phyloP scores from a whole-genome alignment of 306 rosid species.

The Trifolium subterraneum region DNA sequence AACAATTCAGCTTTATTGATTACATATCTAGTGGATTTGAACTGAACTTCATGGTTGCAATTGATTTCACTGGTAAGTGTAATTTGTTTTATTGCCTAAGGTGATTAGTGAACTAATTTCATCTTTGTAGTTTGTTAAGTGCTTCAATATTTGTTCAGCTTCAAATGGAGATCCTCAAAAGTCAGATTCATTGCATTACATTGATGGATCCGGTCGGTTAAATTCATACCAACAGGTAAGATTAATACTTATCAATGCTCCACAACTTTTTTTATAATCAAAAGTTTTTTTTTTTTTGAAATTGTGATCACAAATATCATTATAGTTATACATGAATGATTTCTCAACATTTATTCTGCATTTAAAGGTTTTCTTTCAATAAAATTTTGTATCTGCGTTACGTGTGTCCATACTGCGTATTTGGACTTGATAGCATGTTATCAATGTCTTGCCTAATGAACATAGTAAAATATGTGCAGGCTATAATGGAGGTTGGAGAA shows the following conservation, averaged over 20 bases:
- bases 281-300: too few species aligned
- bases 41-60: constrained; percentile 92
- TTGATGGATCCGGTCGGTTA: constrained; percentile 60
- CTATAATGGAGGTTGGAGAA: constrained; percentile 81
- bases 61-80: constrained; percentile 80
- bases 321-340: neutral
- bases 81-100: neutral
- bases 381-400: neutral
- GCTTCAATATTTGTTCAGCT: constrained; percentile 56
- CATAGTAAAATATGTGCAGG: constrained; percentile 51
- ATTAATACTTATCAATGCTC: neutral
- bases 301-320: neutral
- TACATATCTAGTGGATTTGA: constrained; percentile 88
- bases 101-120: constrained; percentile 10
- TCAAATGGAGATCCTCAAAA: constrained; percentile 78
- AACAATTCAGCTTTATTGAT: constrained; percentile 78
- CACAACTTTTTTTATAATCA: too few species aligned
- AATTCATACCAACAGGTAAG: constrained; percentile 82
- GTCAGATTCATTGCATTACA: constrained; percentile 70
- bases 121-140: constrained; percentile 24
- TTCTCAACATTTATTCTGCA: neutral
- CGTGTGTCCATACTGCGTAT: neutral
- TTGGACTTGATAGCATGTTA: neutral
- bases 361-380: neutral
- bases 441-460: constrained; percentile 24